These are phyloP conservation scores for Talaromyces adpressus DNA, from an alignment of 495 filamentous ascomycete species.

Conservation along the genomic window DNA sequence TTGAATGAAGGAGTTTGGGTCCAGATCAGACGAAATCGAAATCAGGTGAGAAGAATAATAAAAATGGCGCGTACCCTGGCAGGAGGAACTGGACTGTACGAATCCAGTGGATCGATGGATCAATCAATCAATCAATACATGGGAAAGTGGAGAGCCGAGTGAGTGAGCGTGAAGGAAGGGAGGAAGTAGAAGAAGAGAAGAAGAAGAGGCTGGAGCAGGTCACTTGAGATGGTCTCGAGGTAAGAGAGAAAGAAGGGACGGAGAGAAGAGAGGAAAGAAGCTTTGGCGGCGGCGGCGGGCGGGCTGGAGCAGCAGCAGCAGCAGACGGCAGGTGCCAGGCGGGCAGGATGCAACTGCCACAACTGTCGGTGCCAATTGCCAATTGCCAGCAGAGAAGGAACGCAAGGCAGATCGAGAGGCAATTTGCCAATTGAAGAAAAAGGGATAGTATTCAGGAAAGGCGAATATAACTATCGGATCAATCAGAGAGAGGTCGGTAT, in stretches of 20 bases:
- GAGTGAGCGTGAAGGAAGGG: constrained; percentile 9
- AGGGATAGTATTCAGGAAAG: not conserved
- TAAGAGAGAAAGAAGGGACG: constrained; percentile 3
- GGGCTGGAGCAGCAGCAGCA: not conserved
- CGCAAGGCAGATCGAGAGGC: not conserved
- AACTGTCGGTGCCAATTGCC: not conserved
- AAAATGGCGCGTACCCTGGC: constrained; percentile 12
- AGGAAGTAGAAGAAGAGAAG: constrained; percentile 8
- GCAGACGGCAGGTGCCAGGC: not conserved
- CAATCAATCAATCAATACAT: constrained; percentile 7
- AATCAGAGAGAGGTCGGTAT: not conserved
- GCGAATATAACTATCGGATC: not conserved
- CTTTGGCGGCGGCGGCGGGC: not conserved
- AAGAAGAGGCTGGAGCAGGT: constrained; percentile 4
- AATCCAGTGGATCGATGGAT: constrained; percentile 11
- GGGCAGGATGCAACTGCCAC: not conserved
- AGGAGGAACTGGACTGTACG: constrained; percentile 5
- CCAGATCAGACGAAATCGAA: not conserved
- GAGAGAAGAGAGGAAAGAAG: constrained; percentile 1
- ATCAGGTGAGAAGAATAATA: not conserved
- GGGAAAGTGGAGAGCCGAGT: constrained; percentile 15
- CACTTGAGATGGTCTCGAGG: constrained; percentile 1
- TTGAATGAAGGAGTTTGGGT: constrained; percentile 11
- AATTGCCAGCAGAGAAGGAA: not conserved
- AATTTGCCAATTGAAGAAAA: not conserved